Evolutionary conservation across 164 flowering plant species (phyloP).

Genomic region (Liquidambar formosana): DNA sequence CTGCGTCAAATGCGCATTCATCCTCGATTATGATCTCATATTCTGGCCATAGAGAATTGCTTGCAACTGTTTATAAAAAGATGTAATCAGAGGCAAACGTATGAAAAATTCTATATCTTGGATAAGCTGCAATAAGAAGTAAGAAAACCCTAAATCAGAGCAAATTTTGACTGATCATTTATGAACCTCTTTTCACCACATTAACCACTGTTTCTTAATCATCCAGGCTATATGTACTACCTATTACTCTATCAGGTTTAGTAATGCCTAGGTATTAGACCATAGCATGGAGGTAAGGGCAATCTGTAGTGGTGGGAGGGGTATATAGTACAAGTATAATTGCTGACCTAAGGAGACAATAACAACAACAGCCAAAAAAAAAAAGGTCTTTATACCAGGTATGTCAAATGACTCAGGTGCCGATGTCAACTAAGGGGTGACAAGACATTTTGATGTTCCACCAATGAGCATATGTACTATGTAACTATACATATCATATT

Average conservation of each 20-base stretch:
- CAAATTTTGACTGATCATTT: too few relatives aligned
- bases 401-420: not conserved
- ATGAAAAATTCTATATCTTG: too few relatives aligned
- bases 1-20: conserved; percentile 52
- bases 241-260: too few relatives aligned
- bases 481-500: not conserved
- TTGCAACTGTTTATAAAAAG: conserved; percentile 43
- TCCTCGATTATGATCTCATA: conserved; percentile 66
- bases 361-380: not conserved
- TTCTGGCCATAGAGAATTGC: conserved; percentile 75
- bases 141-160: too few relatives aligned
- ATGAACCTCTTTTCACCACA: too few relatives aligned
- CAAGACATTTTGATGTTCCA: not conserved
- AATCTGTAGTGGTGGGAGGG: not conserved
- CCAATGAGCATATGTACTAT: not conserved
- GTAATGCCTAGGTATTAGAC: not conserved
- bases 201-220: too few relatives aligned
- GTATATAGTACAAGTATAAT: too few relatives aligned
- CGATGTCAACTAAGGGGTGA: not conserved
- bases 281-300: not conserved
- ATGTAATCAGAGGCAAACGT: too few relatives aligned
- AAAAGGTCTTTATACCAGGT: not conserved
- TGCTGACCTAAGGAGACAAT: too few relatives aligned
- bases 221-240: too few relatives aligned
- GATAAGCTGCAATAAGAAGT: too few relatives aligned